Percentiles rank a stretch among this genome's conserved stretches.
phyloP scores from a whole-genome alignment of 129 eudicot genomes.

The Saposhnikovia divaricata region DNA sequence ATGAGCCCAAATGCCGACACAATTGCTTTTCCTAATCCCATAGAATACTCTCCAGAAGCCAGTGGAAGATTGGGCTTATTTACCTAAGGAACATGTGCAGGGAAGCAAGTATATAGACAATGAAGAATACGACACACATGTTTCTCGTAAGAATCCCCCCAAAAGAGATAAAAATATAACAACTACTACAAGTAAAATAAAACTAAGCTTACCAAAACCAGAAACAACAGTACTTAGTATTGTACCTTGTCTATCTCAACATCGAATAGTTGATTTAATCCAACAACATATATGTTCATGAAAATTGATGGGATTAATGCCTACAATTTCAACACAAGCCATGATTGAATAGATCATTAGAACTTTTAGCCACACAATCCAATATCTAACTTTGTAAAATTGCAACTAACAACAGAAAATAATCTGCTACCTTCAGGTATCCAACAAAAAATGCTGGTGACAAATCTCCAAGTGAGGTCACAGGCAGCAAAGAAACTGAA shows the following conservation, averaged over 20 bases:
- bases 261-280: slow-evolving; percentile 32
- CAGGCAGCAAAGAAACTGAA: slow-evolving; percentile 30
- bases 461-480: slow-evolving; percentile 23
- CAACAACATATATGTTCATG: slow-evolving; percentile 39
- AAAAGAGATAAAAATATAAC: neutral
- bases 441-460: slow-evolving; percentile 25
- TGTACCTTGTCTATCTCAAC: slow-evolving; percentile 38
- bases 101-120: neutral
- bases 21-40: slow-evolving; percentile 20
- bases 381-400: neutral
- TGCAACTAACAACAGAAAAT: neutral
- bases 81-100: slow-evolving; percentile 17
- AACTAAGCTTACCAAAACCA: slow-evolving; percentile 1
- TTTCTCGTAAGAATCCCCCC: neutral
- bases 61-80: slow-evolving; percentile 39
- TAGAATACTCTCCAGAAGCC: slow-evolving; percentile 33
- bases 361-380: neutral
- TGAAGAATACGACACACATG: neutral
- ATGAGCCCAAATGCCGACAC: slow-evolving; percentile 16
- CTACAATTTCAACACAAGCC: slow-evolving; percentile 5
- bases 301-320: slow-evolving; percentile 28
- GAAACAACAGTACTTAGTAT: neutral
- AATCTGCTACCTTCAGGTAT: slow-evolving; percentile 19
- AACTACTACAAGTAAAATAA: neutral
- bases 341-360: neutral